A percentile compares a stretch with the other conserved stretches of the same genome.
Conservation (phyloP, 169 alveolate species). For the Perkinsus marinus region DNA sequence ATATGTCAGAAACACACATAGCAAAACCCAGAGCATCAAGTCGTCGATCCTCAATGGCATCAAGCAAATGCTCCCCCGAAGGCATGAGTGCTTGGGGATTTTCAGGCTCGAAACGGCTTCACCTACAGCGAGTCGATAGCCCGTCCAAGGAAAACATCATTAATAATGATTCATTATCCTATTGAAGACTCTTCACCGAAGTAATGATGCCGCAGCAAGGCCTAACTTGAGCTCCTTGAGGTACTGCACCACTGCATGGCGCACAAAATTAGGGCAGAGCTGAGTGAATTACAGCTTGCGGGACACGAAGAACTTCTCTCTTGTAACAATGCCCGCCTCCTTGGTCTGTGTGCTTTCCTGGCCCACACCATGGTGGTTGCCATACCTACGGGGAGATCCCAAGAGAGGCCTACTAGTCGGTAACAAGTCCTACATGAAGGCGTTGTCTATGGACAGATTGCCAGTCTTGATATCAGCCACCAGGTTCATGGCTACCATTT, state of each 20-base stretch:
- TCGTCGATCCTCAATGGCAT: no score
- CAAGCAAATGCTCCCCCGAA: no score
- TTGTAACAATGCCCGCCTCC: conserved; percentile 32
- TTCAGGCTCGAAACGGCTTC: no score
- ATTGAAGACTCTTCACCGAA: no score
- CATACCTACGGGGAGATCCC: conserved; percentile 20
- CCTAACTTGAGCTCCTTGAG: neutral
- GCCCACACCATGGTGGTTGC: conserved; percentile 52
- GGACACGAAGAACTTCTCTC: conserved; percentile 51
- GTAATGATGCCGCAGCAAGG: no score
- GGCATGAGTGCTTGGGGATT: no score
- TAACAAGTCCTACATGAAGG: conserved; percentile 1
- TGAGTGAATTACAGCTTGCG: conserved; percentile 33
- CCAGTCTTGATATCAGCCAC: conserved; percentile 16
- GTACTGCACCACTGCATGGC: neutral
- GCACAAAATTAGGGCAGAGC: neutral
- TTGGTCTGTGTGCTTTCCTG: conserved; percentile 34
- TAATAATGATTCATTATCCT: no score
- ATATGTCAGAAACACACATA: no score
- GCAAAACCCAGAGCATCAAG: no score
- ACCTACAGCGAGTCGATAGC: no score
- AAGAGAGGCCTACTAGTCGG: neutral
- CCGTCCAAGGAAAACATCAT: no score
- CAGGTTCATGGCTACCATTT: neutral
- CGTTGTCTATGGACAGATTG: conserved; percentile 49